Evolutionary conservation across 78 protist genomes (phyloP), one percentile per base, ranked within the genome.

Genomic region (Emiliania huxleyi): DNA sequence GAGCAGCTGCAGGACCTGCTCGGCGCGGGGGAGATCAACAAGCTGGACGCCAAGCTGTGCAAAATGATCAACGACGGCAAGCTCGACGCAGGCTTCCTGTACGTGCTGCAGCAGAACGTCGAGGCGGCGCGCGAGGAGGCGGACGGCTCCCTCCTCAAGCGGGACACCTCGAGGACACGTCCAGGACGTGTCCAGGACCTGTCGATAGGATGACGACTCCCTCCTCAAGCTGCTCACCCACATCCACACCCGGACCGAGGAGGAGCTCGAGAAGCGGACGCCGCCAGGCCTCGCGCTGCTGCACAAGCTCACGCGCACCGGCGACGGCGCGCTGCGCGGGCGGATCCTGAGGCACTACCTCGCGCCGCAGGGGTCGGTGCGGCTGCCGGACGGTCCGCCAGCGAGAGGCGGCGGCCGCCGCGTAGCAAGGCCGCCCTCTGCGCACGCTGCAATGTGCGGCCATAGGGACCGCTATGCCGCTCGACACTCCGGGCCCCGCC

Each of bases 171-270:
- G n/a, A n/a, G n/a, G n/a, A n/a, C n/a, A n/a, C n/a, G n/a, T n/a
- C n/a, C n/a, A n/a, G n/a, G n/a, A n/a, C n/a, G n/a, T n/a, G n/a
- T n/a, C n/a, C n/a, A n/a, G n/a, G n/a, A n/a, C n/a, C n/a, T n/a
- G n/a, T n/a, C 18, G 23, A 0, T 26, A 6, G 0, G 37, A 12
- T 0, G 89, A 81, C 22, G 56, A 81, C 44, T 0, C 2, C 29
- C 5, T 5, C 26, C 40, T 44, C 29, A 37, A 19, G 40, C 56
- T 81, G 35, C 52, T 42, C 40, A 25, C 48, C 18, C 89, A 81
- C 89, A 6, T 81, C 12, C 56, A 43, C 89, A 81, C 89, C 56
- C 46, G 89, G 33, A 81, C 75, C 37, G n/a, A 62, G 55, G 89
- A 81, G 38, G 56, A 44, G 49, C 35, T 81, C 33, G 89, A 81